Base-by-base conservation (phyloP, 1,284 basidiomycete genomes). In the Cryptococcus sp. region DNA sequence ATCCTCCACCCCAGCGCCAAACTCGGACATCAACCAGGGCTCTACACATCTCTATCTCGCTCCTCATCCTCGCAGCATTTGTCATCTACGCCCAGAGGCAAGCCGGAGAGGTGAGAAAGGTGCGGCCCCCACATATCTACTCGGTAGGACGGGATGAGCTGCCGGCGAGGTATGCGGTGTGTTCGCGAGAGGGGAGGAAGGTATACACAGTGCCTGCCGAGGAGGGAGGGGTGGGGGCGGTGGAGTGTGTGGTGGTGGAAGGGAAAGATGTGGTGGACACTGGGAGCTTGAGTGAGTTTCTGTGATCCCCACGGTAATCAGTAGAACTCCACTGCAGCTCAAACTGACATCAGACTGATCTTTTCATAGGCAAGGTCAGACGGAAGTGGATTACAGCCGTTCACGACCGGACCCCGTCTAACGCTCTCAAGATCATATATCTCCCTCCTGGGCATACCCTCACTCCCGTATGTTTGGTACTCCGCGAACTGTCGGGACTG, bases 221-320 rank as follows among this genome's bases (percentile, higher is more conserved):
- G 61, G 60, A 9, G 84, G 82, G 8, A 82, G 87, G 65, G 91
- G 89, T 67, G 36, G 72, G 73, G 6, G 62, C 56, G 3, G 85
- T 82, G 2, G 82, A 88, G 64, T 92, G 90, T 63, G 79, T 91
- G 4, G 79, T 85, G n/a, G 81, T 92, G 5, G 75, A 77, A 52
- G 80, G 80, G 23, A 80, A 81, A 44, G 73, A 72, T 24, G 83
- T 92, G 23, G 60, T 78, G n/a, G 82, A 82, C 39, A 76, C 80
- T 4, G 89, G 87, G 0, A 76, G 78, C 44, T 72, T 83, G 40
- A 80, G 87, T 85, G 60, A 63, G 69, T 49, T 44, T 23, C 3
- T 40, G 12, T 23, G 20, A 38, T n/a, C n/a, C n/a, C 8, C 9
- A 42, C 12, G 13, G 12, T 21, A 28, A 24, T 15, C 11, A 4